These are phyloP conservation scores for Sporothrix globosa DNA, from an alignment of 2,329 filamentous ascomycete genomes.

Conservation along the genomic window DNA sequence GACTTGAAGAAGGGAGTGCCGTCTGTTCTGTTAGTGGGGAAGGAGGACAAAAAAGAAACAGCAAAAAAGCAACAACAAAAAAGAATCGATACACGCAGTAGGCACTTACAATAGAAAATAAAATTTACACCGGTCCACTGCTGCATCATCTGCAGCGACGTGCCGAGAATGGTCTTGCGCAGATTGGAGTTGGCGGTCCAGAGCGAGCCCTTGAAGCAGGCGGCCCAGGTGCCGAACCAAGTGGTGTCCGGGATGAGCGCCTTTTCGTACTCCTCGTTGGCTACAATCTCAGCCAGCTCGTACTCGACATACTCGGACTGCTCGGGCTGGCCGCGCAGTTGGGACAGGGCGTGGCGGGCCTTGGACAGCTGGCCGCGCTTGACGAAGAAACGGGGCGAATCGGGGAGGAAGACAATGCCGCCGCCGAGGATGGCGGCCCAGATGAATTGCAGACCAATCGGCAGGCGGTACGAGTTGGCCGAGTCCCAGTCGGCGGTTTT, in stretches of 20 bases:
- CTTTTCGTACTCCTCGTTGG: slow-evolving; percentile 86
- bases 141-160: slow-evolving; percentile 79
- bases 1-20: slow-evolving; percentile 82
- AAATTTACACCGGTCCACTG: slow-evolving; percentile 85
- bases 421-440: slow-evolving; percentile 75
- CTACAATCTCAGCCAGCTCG: slow-evolving; percentile 82
- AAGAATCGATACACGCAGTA: background rate
- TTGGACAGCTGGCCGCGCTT: slow-evolving; percentile 70
- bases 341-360: slow-evolving; percentile 65
- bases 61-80: background rate
- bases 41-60: background rate
- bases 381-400: slow-evolving; percentile 84
- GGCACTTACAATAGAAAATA: slow-evolving; percentile 70
- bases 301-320: slow-evolving; percentile 75
- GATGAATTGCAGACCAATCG: slow-evolving; percentile 76
- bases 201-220: slow-evolving; percentile 68
- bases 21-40: slow-evolving; percentile 42
- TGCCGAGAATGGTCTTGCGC: slow-evolving; percentile 71
- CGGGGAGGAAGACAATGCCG: slow-evolving; percentile 77
- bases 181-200: slow-evolving; percentile 66
- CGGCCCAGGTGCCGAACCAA: slow-evolving; percentile 70
- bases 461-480: slow-evolving; percentile 75
- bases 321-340: slow-evolving; percentile 72
- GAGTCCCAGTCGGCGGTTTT: slow-evolving; percentile 64
- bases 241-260: slow-evolving; percentile 65